Base-by-base conservation (phyloP, 352 stramenopile species). In the Pythium scleroteichum region DNA sequence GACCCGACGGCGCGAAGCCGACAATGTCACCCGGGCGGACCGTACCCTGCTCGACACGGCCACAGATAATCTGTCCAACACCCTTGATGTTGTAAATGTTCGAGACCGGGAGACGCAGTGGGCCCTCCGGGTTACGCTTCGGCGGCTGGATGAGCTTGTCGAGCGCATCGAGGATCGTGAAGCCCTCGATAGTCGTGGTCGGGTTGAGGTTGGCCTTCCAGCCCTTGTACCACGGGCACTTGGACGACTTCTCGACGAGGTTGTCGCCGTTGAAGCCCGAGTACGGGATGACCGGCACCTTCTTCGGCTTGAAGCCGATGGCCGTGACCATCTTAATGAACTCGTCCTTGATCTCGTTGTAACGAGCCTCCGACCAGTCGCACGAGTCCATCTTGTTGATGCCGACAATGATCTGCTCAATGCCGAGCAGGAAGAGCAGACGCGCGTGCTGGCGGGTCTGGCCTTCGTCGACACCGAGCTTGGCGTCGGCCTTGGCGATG, bases 371-470 rank as follows among this genome's bases (percentile, higher is more conserved):
- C 40, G 56, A 69, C 73, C 78, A 90, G 59, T 72, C 58, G 71
- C 74, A 86, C 48, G 73, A 71, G 74, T 93, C 80, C 83, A 90
- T 89, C 72, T 90, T 93, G 75, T 89, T 93, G 69, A 93, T 79
- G 42, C 72, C 83, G 54, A 92, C 79, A 64, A 92, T 81, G 47
- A 90, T 71, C 68, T 92, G 76, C 42, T 92, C 71, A 66, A 92
- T 82, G 55, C 82, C 82, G 44, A 92, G 72, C 46, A 64, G 24
- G 49, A 64, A 64, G 48, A 64, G 49, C 3, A 71, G 58, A 59
- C 53, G 79, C 29, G 96, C 95, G 80, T 99, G 96, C 75, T 99
- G 96, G 48, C 94, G 85, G 2, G 95, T 99, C 80, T 99, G 96
- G 58, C 95, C 96, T 54, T 98, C 90, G 59, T 69, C 62, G 9